Percentiles rank a stretch among this genome's conserved stretches.
phyloP scores from a whole-genome alignment of 495 filamentous ascomycete genomes.

The Penicillium parvum region DNA sequence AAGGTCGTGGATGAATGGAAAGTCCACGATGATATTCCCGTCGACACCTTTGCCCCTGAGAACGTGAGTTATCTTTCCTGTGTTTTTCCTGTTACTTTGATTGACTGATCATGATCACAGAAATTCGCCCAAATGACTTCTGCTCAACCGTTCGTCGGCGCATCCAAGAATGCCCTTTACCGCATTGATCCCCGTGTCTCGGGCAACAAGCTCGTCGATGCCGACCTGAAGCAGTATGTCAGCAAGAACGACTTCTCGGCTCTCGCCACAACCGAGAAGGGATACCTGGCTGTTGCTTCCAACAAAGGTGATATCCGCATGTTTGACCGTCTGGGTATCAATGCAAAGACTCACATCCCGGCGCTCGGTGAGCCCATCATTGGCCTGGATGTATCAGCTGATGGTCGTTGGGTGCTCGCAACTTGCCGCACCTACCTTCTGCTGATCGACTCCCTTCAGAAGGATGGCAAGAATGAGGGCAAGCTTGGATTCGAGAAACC shows the following conservation, averaged over 20 bases:
- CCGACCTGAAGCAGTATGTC: slow-evolving; percentile 88
- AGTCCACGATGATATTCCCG: slow-evolving; percentile 93
- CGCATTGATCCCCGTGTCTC: slow-evolving; percentile 88
- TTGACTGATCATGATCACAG: slow-evolving; percentile 35
- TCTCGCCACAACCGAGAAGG: slow-evolving; percentile 88
- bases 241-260: slow-evolving; percentile 97
- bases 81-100: background rate
- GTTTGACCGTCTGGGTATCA: slow-evolving; percentile 94
- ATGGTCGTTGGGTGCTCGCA: slow-evolving; percentile 91
- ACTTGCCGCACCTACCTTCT: slow-evolving; percentile 94
- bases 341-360: slow-evolving; percentile 94
- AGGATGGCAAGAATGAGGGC: slow-evolving; percentile 91
- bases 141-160: slow-evolving; percentile 90
- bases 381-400: slow-evolving; percentile 88
- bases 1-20: slow-evolving; percentile 99
- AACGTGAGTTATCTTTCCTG: slow-evolving; percentile 50
- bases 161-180: slow-evolving; percentile 87
- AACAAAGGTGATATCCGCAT: slow-evolving; percentile 97
- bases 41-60: slow-evolving; percentile 86
- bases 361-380: slow-evolving; percentile 94
- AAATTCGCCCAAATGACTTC: slow-evolving; percentile 98
- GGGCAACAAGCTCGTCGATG: slow-evolving; percentile 89
- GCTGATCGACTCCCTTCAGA: slow-evolving; percentile 85
- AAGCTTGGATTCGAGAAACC: slow-evolving; percentile 95
- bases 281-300: slow-evolving; percentile 92